Percentiles rank a stretch among this genome's conserved stretches.
Evolutionary conservation across 495 filamentous ascomycete genomes (phyloP).

Genomic region (Trichoderma gamsii): DNA sequence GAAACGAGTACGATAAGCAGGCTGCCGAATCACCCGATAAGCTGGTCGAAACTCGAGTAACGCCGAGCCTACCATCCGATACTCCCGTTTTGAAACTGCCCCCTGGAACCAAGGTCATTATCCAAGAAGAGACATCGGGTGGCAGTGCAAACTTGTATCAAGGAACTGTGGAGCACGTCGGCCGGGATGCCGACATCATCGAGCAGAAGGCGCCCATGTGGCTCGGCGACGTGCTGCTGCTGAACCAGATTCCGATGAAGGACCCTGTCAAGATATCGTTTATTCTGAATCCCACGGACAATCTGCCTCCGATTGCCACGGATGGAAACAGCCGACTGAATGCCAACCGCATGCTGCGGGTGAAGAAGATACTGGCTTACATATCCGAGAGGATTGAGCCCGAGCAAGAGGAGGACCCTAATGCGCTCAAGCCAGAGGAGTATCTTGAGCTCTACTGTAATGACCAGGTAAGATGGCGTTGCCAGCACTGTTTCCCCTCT

Average conservation of each 20-base stretch:
- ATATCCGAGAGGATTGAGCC: conserved; percentile 87
- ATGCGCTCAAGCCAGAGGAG: conserved; percentile 74
- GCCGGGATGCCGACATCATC: conserved; percentile 71
- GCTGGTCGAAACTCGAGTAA: conserved; percentile 57
- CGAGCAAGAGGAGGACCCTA: conserved; percentile 45
- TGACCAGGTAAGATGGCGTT: conserved; percentile 60
- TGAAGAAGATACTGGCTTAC: conserved; percentile 91
- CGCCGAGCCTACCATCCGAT: conserved; percentile 73
- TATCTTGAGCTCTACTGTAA: conserved; percentile 93
- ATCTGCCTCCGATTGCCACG: conserved; percentile 63
- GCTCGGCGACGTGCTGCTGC: conserved; percentile 82
- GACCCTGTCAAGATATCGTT: conserved; percentile 94
- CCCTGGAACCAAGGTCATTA: conserved; percentile 72
- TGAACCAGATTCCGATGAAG: conserved; percentile 80
- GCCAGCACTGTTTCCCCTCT: conserved; percentile 9
- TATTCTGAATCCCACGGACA: conserved; percentile 76
- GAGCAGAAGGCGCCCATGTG: conserved; percentile 83
- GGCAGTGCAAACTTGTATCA: conserved; percentile 89
- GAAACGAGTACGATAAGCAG: conserved; percentile 67
- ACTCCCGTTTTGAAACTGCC: conserved; percentile 81
- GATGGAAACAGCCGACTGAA: conserved; percentile 83
- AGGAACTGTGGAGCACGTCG: conserved; percentile 73
- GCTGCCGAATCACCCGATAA: conserved; percentile 48
- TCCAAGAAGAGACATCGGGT: conserved; percentile 90
- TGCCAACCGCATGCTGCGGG: conserved; percentile 91